Evolutionary conservation across 2,329 filamentous ascomycete species (phyloP).

Genomic region (Dactylonectria estremocensis): DNA sequence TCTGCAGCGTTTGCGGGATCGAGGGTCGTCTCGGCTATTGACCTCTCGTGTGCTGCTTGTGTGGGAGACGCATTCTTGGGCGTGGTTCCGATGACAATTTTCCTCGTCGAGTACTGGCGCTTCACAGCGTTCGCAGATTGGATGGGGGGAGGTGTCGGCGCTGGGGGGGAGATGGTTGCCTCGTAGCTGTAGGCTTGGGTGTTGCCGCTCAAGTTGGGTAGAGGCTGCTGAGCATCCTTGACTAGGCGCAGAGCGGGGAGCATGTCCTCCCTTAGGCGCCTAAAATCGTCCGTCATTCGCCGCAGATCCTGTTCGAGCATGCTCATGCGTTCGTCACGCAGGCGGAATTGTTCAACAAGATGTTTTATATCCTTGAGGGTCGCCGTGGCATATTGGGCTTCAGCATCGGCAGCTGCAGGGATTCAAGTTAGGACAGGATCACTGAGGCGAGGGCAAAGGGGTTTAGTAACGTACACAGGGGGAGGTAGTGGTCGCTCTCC

Average conservation of each 20-base stretch:
- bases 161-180: conserved; percentile 66
- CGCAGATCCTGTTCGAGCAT: conserved; percentile 87
- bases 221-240: conserved; percentile 91
- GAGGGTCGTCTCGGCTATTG: conserved; percentile 74
- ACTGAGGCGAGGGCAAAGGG: conserved; percentile 36
- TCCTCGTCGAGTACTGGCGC: conserved; percentile 83
- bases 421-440: conserved; percentile 38
- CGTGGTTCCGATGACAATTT: conserved; percentile 78
- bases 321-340: conserved; percentile 92
- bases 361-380: conserved; percentile 95
- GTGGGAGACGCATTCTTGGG: conserved; percentile 86
- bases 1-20: conserved; percentile 80
- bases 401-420: conserved; percentile 85
- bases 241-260: conserved; percentile 90
- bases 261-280: conserved; percentile 90
- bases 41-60: conserved; percentile 77
- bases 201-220: conserved; percentile 69
- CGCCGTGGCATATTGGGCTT: conserved; percentile 86
- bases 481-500: conserved; percentile 94
- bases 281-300: conserved; percentile 89
- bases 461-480: conserved; percentile 75
- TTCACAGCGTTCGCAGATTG: conserved; percentile 69
- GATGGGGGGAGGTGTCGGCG: conserved; percentile 68
- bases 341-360: conserved; percentile 88
- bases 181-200: conserved; percentile 68